These are phyloP conservation scores for Pseudocercospora vitis DNA, from an alignment of 2,329 filamentous ascomycete genomes.

Conservation along the genomic window DNA sequence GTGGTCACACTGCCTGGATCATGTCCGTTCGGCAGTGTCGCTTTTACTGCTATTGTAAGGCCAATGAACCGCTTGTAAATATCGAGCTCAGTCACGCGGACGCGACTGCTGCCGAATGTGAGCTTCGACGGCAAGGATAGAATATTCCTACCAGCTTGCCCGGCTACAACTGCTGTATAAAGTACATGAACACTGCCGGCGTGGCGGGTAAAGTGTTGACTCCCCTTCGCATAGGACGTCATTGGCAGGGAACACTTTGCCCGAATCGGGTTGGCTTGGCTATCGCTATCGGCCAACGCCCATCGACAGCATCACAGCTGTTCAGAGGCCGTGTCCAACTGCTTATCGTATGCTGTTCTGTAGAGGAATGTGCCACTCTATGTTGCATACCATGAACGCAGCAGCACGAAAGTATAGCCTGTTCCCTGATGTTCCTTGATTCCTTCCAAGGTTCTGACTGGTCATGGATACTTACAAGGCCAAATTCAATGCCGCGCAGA, in stretches of 20 bases:
- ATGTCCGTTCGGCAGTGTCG: background rate
- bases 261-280: constrained; percentile 6
- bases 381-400: background rate
- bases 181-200: background rate
- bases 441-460: background rate
- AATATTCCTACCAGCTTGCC: background rate
- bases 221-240: background rate
- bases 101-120: background rate
- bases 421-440: background rate
- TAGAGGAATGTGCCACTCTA: background rate
- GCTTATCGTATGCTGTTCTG: background rate
- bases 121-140: background rate
- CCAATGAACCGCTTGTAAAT: background rate
- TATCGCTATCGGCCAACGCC: background rate
- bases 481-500: background rate
- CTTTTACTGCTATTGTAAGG: background rate
- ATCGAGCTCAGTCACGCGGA: background rate
- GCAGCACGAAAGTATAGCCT: background rate
- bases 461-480: background rate
- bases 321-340: background rate
- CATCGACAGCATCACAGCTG: background rate
- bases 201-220: background rate
- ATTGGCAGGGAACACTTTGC: constrained; percentile 5
- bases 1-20: too few relatives aligned
- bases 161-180: background rate